A percentile compares a stretch with the other conserved stretches of the same genome.
Evolutionary conservation across 495 filamentous ascomycete species (phyloP).

Genomic region (Penicillium goetzii): DNA sequence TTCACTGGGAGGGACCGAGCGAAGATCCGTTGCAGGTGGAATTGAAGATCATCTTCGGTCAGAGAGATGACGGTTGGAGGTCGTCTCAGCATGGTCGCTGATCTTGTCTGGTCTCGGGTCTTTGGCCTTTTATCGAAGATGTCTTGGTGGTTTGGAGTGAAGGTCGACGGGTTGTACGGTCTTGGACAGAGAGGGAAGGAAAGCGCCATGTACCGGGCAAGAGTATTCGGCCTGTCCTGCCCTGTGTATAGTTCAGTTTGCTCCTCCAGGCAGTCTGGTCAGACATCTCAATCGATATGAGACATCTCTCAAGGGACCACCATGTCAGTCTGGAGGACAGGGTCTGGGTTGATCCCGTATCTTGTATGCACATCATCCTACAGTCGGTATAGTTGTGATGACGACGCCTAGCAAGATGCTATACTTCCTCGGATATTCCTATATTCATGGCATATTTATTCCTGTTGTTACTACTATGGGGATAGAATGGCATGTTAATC

Average conservation of each 20-base stretch:
- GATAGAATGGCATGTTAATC: neutral
- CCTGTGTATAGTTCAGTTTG: neutral
- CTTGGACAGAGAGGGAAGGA: neutral
- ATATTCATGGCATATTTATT: neutral
- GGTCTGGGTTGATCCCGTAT: neutral
- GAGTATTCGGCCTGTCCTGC: neutral
- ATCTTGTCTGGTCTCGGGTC: neutral
- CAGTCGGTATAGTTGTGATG: neutral
- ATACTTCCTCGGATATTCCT: neutral
- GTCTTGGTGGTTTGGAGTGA: neutral
- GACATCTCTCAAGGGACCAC: neutral
- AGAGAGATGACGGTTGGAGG: constrained; percentile 56
- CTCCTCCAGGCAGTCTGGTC: neutral
- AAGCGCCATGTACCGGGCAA: constrained; percentile 5
- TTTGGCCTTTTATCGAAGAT: neutral
- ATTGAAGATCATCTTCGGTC: constrained; percentile 55
- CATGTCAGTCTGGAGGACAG: neutral
- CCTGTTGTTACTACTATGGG: neutral
- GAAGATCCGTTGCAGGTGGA: constrained; percentile 30
- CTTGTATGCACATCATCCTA: neutral
- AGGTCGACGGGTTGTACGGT: constrained; percentile 12
- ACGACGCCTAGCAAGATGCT: constrained; percentile 2
- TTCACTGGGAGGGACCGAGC: constrained; percentile 21
- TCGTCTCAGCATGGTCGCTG: constrained; percentile 56
- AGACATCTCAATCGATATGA: neutral